Evolutionary conservation across 345 rosid genomes (phyloP), one percentile per base, ranked within the genome.

Genomic region (Pseudoturritis turrita): DNA sequence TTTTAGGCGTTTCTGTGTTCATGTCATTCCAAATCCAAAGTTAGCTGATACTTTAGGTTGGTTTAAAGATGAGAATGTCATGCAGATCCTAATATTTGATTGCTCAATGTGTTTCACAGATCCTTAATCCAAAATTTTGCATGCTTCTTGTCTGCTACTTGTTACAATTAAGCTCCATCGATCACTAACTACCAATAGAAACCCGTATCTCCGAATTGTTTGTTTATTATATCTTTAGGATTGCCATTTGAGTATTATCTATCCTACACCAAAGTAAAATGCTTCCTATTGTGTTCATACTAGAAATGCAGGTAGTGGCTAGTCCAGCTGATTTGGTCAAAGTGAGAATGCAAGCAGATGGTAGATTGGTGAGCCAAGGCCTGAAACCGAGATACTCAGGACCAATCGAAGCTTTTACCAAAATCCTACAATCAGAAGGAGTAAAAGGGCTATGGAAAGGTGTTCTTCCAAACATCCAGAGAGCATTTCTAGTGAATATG

Each of bases 331-430:
- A 92, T 85, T 88, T 92, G 62, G 87, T 87, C 7, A 92, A 92
- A 75, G 96, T 92, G 80, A 80, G 96, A 71, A 89, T 92, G 98
- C 98, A 92, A 87, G 93, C 92, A 2, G 92, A 89, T 74, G 82
- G 95, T 15, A 71, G 65, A 19, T 23, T 81, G 58, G 79, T 74
- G 33, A 82, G 82, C 76, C 85, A 43, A 60, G 98, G 96, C n/a
- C 77, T 85, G 59, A 79, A 72, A 54, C 90, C 92, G 26, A 81
- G 92, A 62, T 92, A 92, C 80, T 66, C 79, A 0, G 96, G 96
- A 45, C 79, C 89, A 3, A 58, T 84, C 22, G 83, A 89, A 74
- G 96, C 96, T 14, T 80, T 89, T 6, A 56, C 51, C 52, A 88
- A 85, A 57, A 88, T 89, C 12, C 31, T 83, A n/a, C 78, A 33